Conservation (phyloP, 495 filamentous ascomycete genomes). For the Daldinia concentrica region DNA sequence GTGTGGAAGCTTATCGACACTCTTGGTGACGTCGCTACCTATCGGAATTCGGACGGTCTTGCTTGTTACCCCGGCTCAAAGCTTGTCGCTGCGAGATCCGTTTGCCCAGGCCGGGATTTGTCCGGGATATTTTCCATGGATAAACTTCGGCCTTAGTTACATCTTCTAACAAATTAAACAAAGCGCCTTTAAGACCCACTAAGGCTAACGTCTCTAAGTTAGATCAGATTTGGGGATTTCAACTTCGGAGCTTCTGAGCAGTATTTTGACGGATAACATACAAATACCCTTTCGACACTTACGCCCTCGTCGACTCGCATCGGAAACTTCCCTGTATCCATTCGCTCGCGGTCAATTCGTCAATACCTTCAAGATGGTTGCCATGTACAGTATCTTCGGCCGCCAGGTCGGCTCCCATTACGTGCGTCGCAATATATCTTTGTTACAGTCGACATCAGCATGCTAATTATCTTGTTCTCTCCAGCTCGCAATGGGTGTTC, state of each 20-base stretch:
- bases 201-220: conserved; percentile 17
- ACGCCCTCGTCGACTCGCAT: conserved; percentile 45
- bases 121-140: conserved; percentile 16
- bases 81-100: not conserved
- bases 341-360: conserved; percentile 46
- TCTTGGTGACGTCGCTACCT: conserved; percentile 43
- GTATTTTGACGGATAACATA: conserved; percentile 42
- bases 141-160: conserved; percentile 23
- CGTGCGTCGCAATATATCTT: conserved; percentile 65
- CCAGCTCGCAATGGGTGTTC: conserved; percentile 87
- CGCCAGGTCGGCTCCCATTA: conserved; percentile 92
- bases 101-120: conserved; percentile 4
- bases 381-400: conserved; percentile 84
- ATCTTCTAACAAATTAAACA: conserved; percentile 10
- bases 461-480: conserved; percentile 40
- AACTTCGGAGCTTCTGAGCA: conserved; percentile 42
- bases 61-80: conserved; percentile 1
- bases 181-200: conserved; percentile 6
- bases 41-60: conserved; percentile 31
- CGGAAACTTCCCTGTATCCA: conserved; percentile 13
- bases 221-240: conserved; percentile 40
- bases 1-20: conserved; percentile 22
- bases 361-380: conserved; percentile 78
- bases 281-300: conserved; percentile 32
- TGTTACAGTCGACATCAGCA: not conserved